Evolutionary conservation across 441 rosid species (phyloP), one percentile per base, ranked within the genome.

Genomic region (Erodium texanum): DNA sequence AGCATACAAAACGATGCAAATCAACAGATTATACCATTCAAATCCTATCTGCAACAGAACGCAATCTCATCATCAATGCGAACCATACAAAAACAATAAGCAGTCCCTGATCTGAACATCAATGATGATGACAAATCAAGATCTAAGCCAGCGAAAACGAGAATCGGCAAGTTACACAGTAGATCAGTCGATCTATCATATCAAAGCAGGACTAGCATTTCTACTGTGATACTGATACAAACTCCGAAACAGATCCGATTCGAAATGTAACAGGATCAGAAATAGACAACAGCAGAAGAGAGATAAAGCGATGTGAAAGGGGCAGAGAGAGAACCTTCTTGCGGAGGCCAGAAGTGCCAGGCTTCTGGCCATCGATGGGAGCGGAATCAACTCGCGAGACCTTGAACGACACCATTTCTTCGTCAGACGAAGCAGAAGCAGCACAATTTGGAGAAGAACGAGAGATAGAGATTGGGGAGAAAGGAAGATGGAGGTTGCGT

Each of bases 311-410:
- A 2, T 14, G 5, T 2, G 18, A 48, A 19, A 48, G 56, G 11
- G 56, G 41, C 12, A 0, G 23, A 27, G 54, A 20, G 32, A 29
- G 66, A 66, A 87, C 99, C 99, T 91, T 93, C 90, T 93, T 93
- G 74, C 97, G 99, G 67, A 93, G 99, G 61, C 99, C 97, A 69
- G 99, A 93, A 23, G 99, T 93, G 22, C 96, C 99, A 0, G 97
- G 96, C 76, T 93, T 93, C 86, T 93, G 97, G 81, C 92, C 97
- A 29, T 88, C 95, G 72, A 85, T 66, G 9, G 99, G 93, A 36
- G 81, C 64, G 65, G 96, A 84, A 0, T 78, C 72, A 59, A 91
- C 87, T 54, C 71, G 71, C 18, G 90, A 79, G 10, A 88, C 89
- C 64, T 76, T 77, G 86, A 93, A 93, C 73, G 67, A 71, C 74